Evolutionary conservation across 225 moss, liverwort and hornwort species (phyloP), one percentile per base, ranked within the genome.

Genomic region (Polytrichum formosum): DNA sequence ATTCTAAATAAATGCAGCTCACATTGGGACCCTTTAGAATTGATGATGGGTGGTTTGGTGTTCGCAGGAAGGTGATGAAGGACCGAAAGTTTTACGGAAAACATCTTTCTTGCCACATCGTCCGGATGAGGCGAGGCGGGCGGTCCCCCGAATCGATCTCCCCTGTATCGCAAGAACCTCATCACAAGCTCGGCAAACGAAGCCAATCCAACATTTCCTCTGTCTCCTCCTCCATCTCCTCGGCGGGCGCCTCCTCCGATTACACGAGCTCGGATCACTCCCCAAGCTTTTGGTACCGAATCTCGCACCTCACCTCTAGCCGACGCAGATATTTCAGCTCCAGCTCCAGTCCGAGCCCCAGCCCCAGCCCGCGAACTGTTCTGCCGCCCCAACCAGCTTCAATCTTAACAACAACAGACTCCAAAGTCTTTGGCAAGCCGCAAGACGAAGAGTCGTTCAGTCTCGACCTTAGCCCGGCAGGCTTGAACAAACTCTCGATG

Each of bases 91-190:
- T 72, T 31, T 83, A 74, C 21, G 73, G 10, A 18, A 80, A 83
- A 75, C 73, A 80, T 7, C 77, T 86, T 4, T 18, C 17, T 23
- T 82, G 79, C 67, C 74, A 80, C 26, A 79, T 82, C 7, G 82
- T 86, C 58, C 82, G 82, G 30, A 86, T 86, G 85, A 69, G 79
- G 21, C 61, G 65, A 55, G 69, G 77, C 61, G 85, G 79, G 20
- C 72, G 67, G 27, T 77, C 82, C 6, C 74, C 70, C 0, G 72
- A 70, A 28, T 53, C 73, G 7, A 70, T 86, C 59, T 72, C 73
- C 4, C 26, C 64, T 1, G 21, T 73, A 22, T 35, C 70, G 2
- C 54, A 68, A 23, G 53, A 21, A 23, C 6, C 53, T 23, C 46
- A 46, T 37, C 26, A 26, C 10, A 54, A 55, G 5, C 17, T 25